Conservation (phyloP, 345 rosid species). For the Aegle marmelos region DNA sequence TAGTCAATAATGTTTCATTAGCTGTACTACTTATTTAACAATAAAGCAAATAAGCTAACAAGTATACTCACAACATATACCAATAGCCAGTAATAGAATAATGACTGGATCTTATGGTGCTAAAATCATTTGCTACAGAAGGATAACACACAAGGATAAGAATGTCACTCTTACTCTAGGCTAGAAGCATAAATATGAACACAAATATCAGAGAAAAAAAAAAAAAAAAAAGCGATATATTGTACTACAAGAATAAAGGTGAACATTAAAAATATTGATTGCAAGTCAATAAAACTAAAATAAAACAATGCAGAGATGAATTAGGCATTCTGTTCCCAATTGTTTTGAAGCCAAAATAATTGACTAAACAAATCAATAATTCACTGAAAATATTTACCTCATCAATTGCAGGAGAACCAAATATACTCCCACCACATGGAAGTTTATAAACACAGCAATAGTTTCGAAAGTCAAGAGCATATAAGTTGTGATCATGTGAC, state of each 20-base stretch:
- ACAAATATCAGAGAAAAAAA: background rate
- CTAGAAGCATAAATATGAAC: background rate
- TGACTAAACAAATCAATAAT: background rate
- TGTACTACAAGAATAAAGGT: background rate
- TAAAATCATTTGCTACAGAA: background rate
- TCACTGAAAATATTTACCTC: constrained; percentile 47
- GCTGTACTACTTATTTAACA: background rate
- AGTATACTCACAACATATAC: background rate
- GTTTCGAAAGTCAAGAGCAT: constrained; percentile 80
- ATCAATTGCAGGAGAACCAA: constrained; percentile 84
- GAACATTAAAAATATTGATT: background rate
- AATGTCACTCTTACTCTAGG: background rate
- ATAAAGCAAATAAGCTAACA: background rate
- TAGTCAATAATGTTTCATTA: constrained; percentile 1
- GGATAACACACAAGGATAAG: background rate
- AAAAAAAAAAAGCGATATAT: background rate
- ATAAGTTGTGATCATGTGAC: constrained; percentile 79
- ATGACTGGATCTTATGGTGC: background rate
- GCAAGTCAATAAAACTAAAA: background rate
- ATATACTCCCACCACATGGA: constrained; percentile 88
- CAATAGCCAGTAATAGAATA: background rate
- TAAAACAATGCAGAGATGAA: background rate
- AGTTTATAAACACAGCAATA: constrained; percentile 62
- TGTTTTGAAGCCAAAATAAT: constrained; percentile 1
- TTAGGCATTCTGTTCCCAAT: background rate